Percentiles rank a stretch among this genome's conserved stretches.
phyloP scores from a whole-genome alignment of 768 basidiomycete genomes.

The Leccinum obscurum region DNA sequence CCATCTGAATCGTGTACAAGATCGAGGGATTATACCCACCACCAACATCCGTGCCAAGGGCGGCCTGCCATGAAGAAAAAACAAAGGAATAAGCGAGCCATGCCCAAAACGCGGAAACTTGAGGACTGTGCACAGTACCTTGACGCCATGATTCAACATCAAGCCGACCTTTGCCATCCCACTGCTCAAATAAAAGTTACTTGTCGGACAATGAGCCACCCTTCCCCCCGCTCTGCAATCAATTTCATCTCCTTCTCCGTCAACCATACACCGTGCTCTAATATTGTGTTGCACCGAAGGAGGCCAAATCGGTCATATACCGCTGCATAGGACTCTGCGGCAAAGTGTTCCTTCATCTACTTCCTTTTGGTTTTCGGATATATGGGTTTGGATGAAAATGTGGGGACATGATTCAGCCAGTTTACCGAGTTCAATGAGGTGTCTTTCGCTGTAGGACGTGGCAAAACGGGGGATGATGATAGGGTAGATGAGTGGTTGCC shows the following conservation, averaged over 20 bases:
- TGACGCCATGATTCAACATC: slow-evolving; percentile 79
- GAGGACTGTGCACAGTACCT: slow-evolving; percentile 44
- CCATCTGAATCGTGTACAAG: slow-evolving; percentile 69
- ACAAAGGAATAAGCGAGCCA: neutral
- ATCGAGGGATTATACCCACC: slow-evolving; percentile 85
- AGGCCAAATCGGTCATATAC: slow-evolving; percentile 79
- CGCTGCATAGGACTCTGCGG: slow-evolving; percentile 63
- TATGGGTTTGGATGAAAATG: slow-evolving; percentile 86
- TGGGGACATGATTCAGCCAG: slow-evolving; percentile 55
- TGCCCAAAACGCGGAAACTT: neutral
- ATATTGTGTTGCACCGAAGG: slow-evolving; percentile 72
- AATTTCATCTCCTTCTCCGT: slow-evolving; percentile 67
- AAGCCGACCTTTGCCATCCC: slow-evolving; percentile 77
- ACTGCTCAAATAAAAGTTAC: slow-evolving; percentile 87
- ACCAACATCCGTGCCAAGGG: slow-evolving; percentile 86
- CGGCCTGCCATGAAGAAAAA: slow-evolving; percentile 54
- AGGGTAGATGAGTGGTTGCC: slow-evolving; percentile 69
- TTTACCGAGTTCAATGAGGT: slow-evolving; percentile 57
- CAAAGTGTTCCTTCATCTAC: slow-evolving; percentile 69
- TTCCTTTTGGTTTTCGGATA: slow-evolving; percentile 79
- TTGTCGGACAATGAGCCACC: slow-evolving; percentile 92
- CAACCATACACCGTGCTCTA: slow-evolving; percentile 85
- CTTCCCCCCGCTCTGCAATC: slow-evolving; percentile 62
- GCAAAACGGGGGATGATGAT: slow-evolving; percentile 93
- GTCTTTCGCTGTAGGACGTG: slow-evolving; percentile 70